Percentiles rank a stretch among this genome's conserved stretches.
These are phyloP conservation scores for Aspergillus caelatus DNA, from an alignment of 2,329 filamentous ascomycete genomes.

Conservation along the genomic window DNA sequence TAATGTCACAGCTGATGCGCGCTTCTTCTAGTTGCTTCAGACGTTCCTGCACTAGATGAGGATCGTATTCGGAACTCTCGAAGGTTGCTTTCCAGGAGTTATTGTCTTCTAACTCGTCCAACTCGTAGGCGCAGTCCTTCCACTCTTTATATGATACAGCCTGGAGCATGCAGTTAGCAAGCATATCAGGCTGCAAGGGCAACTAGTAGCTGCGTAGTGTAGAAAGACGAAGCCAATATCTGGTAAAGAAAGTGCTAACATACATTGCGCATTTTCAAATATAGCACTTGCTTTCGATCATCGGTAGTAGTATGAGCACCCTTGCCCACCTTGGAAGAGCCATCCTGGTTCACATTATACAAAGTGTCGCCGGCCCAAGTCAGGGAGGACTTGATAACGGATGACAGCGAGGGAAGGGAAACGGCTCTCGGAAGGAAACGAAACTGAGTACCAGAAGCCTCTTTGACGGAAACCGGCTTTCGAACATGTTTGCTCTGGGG, in stretches of 20 bases:
- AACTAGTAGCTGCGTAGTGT: too few species aligned
- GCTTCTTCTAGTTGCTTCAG: slow-evolving; percentile 75
- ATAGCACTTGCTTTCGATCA: slow-evolving; percentile 64
- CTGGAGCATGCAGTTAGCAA: slow-evolving; percentile 41
- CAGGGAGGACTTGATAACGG: slow-evolving; percentile 37
- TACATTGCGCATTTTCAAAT: slow-evolving; percentile 67
- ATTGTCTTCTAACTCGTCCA: slow-evolving; percentile 79
- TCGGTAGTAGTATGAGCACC: slow-evolving; percentile 53
- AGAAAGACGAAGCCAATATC: neutral
- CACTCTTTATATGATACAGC: slow-evolving; percentile 72
- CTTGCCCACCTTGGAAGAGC: slow-evolving; percentile 55
- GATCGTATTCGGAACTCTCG: slow-evolving; percentile 71
- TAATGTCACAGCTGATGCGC: slow-evolving; percentile 69
- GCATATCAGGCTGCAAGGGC: neutral
- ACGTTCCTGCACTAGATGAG: slow-evolving; percentile 68
- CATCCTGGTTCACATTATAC: slow-evolving; percentile 51
- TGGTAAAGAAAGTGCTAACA: slow-evolving; percentile 31
- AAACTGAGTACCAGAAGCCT: slow-evolving; percentile 10
- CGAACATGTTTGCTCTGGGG: slow-evolving; percentile 21
- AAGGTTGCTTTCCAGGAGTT: slow-evolving; percentile 76
- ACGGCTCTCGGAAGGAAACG: slow-evolving; percentile 29
- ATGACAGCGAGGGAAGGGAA: slow-evolving; percentile 37
- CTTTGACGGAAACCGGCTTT: slow-evolving; percentile 7
- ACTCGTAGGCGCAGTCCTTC: slow-evolving; percentile 72
- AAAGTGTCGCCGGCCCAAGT: slow-evolving; percentile 39